Evolutionary conservation across 441 rosid genomes (phyloP), one percentile per base, ranked within the genome.

Genomic region (Eutrema salsugineum): DNA sequence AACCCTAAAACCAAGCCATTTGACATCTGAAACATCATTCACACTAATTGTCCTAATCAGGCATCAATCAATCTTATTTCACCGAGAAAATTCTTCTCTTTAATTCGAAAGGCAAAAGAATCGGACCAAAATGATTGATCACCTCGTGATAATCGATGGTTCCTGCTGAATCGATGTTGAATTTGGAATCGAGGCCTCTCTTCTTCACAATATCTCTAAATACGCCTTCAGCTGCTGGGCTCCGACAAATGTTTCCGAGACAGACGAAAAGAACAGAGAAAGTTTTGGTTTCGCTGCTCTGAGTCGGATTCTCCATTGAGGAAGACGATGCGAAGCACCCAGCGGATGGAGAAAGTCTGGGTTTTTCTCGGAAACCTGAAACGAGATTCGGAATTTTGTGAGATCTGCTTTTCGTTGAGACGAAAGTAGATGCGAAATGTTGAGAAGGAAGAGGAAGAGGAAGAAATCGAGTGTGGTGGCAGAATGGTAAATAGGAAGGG

Each of bases 191-290:
- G 8, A 90, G 83, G 19, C 88, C 87, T 83, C 88, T 85, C 77
- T 81, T 88, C 66, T 83, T 87, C 36, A 94, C 97, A 61, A 90
- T 76, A 71, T 90, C 88, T 40, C 78, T 87, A n/a, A 94, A 90
- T 63, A 94, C 97, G 44, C 93, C 97, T 85, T 90, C 97, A 3
- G 99, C 99, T 68, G 97, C 96, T 58, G 97, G 97, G 78, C 99
- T 94, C 44, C 97, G 83, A 70, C 97, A 94, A 62, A 90, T 94
- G 81, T 94, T 91, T 36, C 99, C 99, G 3, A 87, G 83, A 76
- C 97, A 90, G 55, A 86, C 97, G 61, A 94, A 91, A 36, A 91
- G 89, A 55, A 90, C 93, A 53, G 96, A 83, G 76, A 85, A 85
- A 22, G 96, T 93, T 73, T 83, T 88, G 51, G 78, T 77, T 15